A percentile compares a stretch with the other conserved stretches of the same genome.
Evolutionary conservation across 164 flowering plant species (phyloP).

Genomic region (Hamamelis virginiana): DNA sequence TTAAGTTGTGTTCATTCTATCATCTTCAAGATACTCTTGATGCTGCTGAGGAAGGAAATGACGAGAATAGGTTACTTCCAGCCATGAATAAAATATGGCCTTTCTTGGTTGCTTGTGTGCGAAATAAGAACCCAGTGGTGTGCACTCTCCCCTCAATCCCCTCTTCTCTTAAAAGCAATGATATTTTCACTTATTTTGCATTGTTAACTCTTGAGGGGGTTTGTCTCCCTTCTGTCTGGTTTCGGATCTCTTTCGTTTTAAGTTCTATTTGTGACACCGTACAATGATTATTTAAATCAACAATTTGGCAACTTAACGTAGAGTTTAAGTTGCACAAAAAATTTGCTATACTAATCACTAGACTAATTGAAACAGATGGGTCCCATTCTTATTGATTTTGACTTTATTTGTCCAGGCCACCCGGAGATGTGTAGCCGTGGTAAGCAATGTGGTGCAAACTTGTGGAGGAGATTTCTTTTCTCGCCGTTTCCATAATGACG

Average conservation of each 20-base stretch:
- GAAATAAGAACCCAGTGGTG: constrained; percentile 66
- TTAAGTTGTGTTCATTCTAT: constrained; percentile 44
- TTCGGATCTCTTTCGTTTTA: neutral
- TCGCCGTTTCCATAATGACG: constrained; percentile 82
- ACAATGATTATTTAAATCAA: too few relatives aligned
- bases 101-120: constrained; percentile 64
- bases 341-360: neutral
- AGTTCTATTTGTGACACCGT: too few relatives aligned
- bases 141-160: constrained; percentile 13
- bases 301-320: too few relatives aligned
- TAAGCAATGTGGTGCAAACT: constrained; percentile 56
- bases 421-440: constrained; percentile 61
- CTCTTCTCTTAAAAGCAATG: neutral
- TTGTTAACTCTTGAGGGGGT: neutral
- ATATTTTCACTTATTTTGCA: neutral
- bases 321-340: neutral
- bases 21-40: constrained; percentile 66
- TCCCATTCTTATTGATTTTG: neutral
- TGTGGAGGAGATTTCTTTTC: constrained; percentile 96
- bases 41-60: constrained; percentile 59
- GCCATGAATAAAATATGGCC: constrained; percentile 98
- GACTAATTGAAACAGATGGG: neutral
- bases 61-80: constrained; percentile 93
- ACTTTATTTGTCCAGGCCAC: constrained; percentile 46
- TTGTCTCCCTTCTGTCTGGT: neutral